Evolutionary conservation across 1,284 basidiomycete species (phyloP), one percentile per base, ranked within the genome.

Genomic region (Grifola frondosa): DNA sequence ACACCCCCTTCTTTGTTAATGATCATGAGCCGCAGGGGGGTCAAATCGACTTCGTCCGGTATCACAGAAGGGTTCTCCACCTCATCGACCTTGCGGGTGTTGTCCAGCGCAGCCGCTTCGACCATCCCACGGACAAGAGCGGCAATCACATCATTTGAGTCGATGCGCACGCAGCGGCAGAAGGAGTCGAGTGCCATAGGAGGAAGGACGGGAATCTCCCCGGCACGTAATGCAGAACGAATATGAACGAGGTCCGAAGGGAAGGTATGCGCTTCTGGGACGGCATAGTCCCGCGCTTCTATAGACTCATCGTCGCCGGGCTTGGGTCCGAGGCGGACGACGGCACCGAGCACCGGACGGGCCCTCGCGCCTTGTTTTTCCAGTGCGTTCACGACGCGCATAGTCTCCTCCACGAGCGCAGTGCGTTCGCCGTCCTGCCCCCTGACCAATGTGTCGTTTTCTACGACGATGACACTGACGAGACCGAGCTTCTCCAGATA

Each of bases 1-100:
- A 99, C 88, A 23, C 97, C 97, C 16, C 97, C 97, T 68, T 97
- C 92, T 16, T 89, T 84, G 64, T 95, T 97, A 67, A 99, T 98
- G 63, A 99, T 88, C 86, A 99, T 95, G 49, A 99, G 79, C 17
- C 97, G 88, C 46, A 97, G 70, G 2, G 97, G 94, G 5, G 90
- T 91, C 45, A 96, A 76, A 65, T 95, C 88, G 17, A 91, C 71
- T 23, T 64, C 59, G 35, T 58, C 57, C 8, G 52, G 39, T 12
- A 46, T 43, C 12, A 46, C 34, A 53, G 50, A 47, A 52, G 32
- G 63, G 50, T 26, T 63, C 37, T 61, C 59, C n/a, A n/a, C n/a
- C n/a, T 49, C 48, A 37, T 48, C 36, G n/a, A 44, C 44, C 17
- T 41, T 42, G 16, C 46, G 45, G 12, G 34, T 43, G 31, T 65